Evolutionary conservation across 768 basidiomycete species (phyloP).

Genomic region (Tulasnella sp.): DNA sequence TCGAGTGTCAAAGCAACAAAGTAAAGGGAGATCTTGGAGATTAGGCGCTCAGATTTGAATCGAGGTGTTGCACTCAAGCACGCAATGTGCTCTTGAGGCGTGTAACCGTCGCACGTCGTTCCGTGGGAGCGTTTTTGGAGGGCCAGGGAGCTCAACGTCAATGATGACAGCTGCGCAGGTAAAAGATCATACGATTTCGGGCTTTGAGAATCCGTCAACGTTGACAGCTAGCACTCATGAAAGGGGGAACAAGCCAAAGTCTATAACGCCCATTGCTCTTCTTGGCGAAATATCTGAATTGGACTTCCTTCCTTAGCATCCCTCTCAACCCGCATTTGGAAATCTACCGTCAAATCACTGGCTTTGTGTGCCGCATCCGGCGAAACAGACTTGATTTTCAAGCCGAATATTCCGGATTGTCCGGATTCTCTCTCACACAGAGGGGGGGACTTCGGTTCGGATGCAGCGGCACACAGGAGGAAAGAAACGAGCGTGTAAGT

Average conservation of each 20-base stretch:
- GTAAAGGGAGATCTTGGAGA: neutral
- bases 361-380: neutral
- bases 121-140: neutral
- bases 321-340: neutral
- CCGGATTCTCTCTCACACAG: neutral
- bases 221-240: neutral
- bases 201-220: neutral
- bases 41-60: neutral
- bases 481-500: too few species aligned
- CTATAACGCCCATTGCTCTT: neutral
- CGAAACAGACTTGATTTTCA: slow-evolving; percentile 6
- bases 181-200: neutral
- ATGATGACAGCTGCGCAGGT: neutral
- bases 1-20: neutral
- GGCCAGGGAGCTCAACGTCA: neutral
- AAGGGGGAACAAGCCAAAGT: neutral
- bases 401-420: neutral
- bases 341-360: neutral
- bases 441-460: too few species aligned
- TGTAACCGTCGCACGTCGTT: neutral
- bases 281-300: neutral
- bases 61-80: neutral
- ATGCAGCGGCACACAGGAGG: too few species aligned
- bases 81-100: neutral
- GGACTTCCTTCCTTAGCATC: neutral